phyloP scores from a whole-genome alignment of 768 basidiomycete species.

The Mrakia gelida region DNA sequence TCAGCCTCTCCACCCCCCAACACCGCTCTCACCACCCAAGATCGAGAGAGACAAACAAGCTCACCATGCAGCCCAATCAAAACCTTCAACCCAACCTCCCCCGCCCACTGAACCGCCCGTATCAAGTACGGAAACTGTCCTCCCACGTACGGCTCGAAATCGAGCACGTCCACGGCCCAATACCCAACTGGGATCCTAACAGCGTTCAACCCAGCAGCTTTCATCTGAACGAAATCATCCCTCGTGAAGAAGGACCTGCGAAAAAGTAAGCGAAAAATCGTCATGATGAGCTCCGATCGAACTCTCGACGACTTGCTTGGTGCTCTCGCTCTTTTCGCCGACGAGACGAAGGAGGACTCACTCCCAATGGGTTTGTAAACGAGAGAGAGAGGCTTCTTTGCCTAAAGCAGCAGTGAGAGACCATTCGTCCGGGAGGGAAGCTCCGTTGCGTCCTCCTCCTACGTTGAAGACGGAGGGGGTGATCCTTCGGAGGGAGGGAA shows the following conservation, averaged over 20 bases:
- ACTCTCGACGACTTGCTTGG: not conserved
- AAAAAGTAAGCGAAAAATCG: not conserved
- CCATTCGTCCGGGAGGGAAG: slow-evolving; percentile 33
- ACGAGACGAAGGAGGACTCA: slow-evolving; percentile 15
- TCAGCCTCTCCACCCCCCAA: not conserved
- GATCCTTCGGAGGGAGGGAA: slow-evolving; percentile 29
- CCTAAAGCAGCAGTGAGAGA: slow-evolving; percentile 29
- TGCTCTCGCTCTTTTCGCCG: not conserved
- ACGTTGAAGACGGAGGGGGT: slow-evolving; percentile 33
- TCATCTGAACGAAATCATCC: slow-evolving; percentile 33
- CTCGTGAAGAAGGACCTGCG: slow-evolving; percentile 33
- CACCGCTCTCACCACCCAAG: not conserved
- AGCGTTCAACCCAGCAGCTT: slow-evolving; percentile 31
- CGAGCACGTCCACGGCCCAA: slow-evolving; percentile 31
- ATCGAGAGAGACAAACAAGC: too few species aligned
- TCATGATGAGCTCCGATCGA: not conserved
- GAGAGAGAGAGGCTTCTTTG: not conserved
- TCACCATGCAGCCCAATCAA: slow-evolving; percentile 29
- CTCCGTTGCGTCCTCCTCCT: not conserved
- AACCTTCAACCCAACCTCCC: slow-evolving; percentile 17
- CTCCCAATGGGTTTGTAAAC: slow-evolving; percentile 32
- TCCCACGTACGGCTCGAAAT: slow-evolving; percentile 34
- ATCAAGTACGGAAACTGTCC: slow-evolving; percentile 32
- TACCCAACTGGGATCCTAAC: slow-evolving; percentile 36
- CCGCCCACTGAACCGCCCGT: slow-evolving; percentile 27